Evolutionary conservation across 2,329 filamentous ascomycete genomes (phyloP), one percentile per base, ranked within the genome.

Genomic region (Epichloe brachyelytri): DNA sequence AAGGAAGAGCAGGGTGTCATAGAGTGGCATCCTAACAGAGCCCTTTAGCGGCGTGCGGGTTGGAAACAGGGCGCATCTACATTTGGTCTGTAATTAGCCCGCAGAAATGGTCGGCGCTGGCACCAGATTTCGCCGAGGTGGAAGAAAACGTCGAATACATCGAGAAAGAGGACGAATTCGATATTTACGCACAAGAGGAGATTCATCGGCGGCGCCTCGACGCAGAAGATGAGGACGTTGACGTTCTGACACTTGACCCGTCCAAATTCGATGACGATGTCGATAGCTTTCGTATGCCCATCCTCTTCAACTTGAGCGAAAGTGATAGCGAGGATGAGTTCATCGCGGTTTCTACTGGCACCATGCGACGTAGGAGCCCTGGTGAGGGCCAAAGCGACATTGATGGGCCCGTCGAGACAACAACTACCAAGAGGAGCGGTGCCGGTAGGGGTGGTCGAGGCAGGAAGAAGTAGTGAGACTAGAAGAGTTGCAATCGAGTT

Each of bases 131-230:
- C 67, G 86, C 84, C 40, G 93, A 98, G 67, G 89, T 98, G 14
- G 93, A 98, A 68, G 93, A 98, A 68, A 98, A 98, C 59, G 89
- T 95, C 20, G 88, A 97, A 65, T 98, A 98, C 64, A 80, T 94
- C 41, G 93, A 98, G 67, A 80, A 81, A 51, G 93, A 98, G 68
- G 93, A 98, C 64, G 93, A 98, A 64, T 98, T 98, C 60, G 94
- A 98, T 66, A 94, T 97, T 51, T 93, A 97, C 63, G 89, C 89
- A 0, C 85, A 91, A 52, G 91, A 96, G 63, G 91, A 97, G 66
- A 83, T 97, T 51, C 88, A 94, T 63, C 91, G 95, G 66, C 81
- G 91, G 33, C 80, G 90, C 43, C 75, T 97, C 2, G 90, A 97
- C 63, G 78, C 85, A 12, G 93, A 98, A 68, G 93, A 97, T 60